Percentiles rank a stretch among this genome's conserved stretches.
Evolutionary conservation across 116 monocot genomes (phyloP).

Genomic region (Posidonia oceanica): DNA sequence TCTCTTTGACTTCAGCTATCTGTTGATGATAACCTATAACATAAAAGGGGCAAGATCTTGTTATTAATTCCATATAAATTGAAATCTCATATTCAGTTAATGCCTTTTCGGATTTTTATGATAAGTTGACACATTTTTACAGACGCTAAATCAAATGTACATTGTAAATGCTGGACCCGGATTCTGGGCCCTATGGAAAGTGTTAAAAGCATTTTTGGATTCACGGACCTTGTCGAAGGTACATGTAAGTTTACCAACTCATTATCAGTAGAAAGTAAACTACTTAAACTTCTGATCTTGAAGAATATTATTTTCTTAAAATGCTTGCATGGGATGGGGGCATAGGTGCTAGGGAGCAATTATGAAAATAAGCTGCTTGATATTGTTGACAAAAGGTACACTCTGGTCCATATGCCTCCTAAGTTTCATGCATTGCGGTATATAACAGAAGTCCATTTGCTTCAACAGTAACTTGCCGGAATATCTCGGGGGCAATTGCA

Average conservation of each 20-base stretch:
- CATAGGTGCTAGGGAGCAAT: slow-evolving; percentile 40
- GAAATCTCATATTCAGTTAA: too few species aligned
- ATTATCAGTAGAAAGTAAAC: background rate
- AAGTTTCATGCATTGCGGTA: background rate
- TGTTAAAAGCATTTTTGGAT: slow-evolving; percentile 39
- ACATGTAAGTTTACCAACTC: slow-evolving; percentile 20
- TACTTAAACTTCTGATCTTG: background rate
- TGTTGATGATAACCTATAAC: background rate
- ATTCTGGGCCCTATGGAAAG: slow-evolving; percentile 52
- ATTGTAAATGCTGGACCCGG: slow-evolving; percentile 57
- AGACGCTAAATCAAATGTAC: slow-evolving; percentile 47
- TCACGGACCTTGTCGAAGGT: slow-evolving; percentile 42
- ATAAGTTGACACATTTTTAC: background rate
- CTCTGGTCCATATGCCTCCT: background rate
- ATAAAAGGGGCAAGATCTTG: background rate
- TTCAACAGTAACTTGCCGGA: slow-evolving; percentile 51
- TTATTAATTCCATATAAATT: background rate
- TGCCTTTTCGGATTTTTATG: background rate
- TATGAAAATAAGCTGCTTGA: slow-evolving; percentile 33
- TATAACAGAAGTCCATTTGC: background rate
- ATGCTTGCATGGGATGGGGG: background rate
- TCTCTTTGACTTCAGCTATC: too few species aligned
- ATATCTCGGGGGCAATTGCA: slow-evolving; percentile 48
- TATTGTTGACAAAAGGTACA: slow-evolving; percentile 40
- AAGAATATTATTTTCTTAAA: background rate